A percentile compares a stretch with the other conserved stretches of the same genome.
Evolutionary conservation across 371 early-diverging fungal species (phyloP).

Genomic region (Smittium culicis): DNA sequence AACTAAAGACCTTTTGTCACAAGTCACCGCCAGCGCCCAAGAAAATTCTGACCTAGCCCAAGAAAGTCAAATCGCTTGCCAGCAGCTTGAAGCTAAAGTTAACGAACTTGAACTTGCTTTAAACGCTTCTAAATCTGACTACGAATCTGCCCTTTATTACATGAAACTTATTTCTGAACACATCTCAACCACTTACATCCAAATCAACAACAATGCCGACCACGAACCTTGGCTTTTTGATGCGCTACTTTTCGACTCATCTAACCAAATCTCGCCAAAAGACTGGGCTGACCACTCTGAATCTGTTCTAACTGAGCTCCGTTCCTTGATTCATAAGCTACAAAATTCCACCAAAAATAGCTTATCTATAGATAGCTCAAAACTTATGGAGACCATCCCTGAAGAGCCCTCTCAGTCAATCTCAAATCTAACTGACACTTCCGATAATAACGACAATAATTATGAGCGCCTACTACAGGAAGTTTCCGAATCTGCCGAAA

Average conservation of each 20-base stretch:
- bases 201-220: neutral
- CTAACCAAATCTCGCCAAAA: slow-evolving; percentile 9
- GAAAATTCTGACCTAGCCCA: slow-evolving; percentile 10
- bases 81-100: slow-evolving; percentile 14
- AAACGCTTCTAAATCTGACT: neutral
- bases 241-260: slow-evolving; percentile 1
- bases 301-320: neutral
- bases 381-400: neutral
- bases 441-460: neutral
- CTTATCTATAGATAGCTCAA: too few relatives aligned
- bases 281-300: slow-evolving; percentile 10
- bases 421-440: neutral
- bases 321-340: neutral
- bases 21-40: neutral
- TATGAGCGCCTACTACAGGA: neutral
- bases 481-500: neutral
- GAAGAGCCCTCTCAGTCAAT: neutral
- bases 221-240: slow-evolving; percentile 5
- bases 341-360: neutral
- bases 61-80: slow-evolving; percentile 12
- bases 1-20: slow-evolving; percentile 5
- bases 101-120: slow-evolving; percentile 12
- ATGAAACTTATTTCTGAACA: neutral
- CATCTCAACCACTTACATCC: neutral
- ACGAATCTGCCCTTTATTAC: neutral